Evolutionary conservation across 2,329 filamentous ascomycete species (phyloP).

Genomic region (Alternaria incomplexa): DNA sequence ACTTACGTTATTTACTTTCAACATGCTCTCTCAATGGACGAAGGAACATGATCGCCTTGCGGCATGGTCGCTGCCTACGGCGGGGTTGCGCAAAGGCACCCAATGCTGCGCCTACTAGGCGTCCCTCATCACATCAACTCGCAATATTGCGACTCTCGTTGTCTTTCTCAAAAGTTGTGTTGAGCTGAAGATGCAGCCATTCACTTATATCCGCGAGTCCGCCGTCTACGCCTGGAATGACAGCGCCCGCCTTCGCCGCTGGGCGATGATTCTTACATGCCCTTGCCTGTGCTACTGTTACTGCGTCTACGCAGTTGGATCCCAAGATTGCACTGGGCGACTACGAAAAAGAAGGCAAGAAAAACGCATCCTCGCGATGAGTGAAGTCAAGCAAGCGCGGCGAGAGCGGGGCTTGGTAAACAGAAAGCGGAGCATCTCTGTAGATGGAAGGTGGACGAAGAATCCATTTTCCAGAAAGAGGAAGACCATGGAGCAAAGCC

Average conservation of each 20-base stretch:
- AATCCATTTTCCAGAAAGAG: not conserved
- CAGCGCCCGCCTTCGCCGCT: not conserved
- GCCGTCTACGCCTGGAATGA: not conserved
- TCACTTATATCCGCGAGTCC: not conserved
- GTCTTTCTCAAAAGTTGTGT: too few species aligned
- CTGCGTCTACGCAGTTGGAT: fast-evolving
- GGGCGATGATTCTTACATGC: not conserved
- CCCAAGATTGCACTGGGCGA: not conserved
- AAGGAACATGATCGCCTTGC: too few species aligned
- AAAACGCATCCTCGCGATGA: not conserved
- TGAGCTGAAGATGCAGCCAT: not conserved
- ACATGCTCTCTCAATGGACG: too few species aligned
- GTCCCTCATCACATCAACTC: too few species aligned
- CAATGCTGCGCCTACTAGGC: too few species aligned
- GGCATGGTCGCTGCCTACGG: too few species aligned
- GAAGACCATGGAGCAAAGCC: not conserved
- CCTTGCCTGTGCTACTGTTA: not conserved
- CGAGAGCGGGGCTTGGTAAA: not conserved
- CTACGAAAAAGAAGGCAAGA: not conserved
- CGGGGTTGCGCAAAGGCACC: too few species aligned
- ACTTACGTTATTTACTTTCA: too few species aligned
- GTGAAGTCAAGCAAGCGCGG: not conserved
- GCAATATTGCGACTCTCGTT: too few species aligned
- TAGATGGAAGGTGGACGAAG: not conserved
- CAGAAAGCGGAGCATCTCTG: not conserved